These are phyloP conservation scores for Schizosaccharomyces japonicus DNA, from an alignment of 805 yeast genomes.

Conservation along the genomic window DNA sequence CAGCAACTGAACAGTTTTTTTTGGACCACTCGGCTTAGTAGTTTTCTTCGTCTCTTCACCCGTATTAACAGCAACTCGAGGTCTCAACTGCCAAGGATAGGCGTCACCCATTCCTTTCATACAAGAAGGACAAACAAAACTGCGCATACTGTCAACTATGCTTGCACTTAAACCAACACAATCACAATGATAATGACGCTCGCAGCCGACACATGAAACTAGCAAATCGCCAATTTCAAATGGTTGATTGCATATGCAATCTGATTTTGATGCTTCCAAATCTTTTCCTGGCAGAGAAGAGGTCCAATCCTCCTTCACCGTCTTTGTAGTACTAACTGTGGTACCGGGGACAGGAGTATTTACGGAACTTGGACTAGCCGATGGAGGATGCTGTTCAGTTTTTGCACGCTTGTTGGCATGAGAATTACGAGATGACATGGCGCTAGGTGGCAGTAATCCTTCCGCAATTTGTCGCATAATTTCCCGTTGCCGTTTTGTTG, in stretches of 20 bases:
- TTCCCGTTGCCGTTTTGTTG: constrained; percentile 1
- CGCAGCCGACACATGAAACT: neutral
- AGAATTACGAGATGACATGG: constrained; percentile 1
- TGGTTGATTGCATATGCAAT: neutral
- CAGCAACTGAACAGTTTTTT: no score
- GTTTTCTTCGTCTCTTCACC: neutral
- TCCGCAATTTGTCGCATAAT: constrained; percentile 1
- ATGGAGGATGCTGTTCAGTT: neutral
- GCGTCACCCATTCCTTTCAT: neutral
- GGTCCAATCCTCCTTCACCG: no score
- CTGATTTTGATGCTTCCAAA: neutral
- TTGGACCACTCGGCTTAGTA: neutral
- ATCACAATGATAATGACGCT: neutral
- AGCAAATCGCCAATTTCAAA: neutral
- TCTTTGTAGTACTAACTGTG: no score
- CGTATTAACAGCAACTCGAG: neutral
- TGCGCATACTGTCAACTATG: neutral
- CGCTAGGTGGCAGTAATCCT: neutral
- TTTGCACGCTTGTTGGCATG: neutral
- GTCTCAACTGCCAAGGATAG: neutral
- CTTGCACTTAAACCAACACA: neutral
- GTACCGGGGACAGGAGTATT: no score
- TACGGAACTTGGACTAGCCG: no score
- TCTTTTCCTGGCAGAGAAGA: no score
- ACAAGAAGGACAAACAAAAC: neutral